Percentiles rank a stretch among this genome's conserved stretches.
Conservation (phyloP, 805 yeast genomes). For the Candida andamanensis region DNA sequence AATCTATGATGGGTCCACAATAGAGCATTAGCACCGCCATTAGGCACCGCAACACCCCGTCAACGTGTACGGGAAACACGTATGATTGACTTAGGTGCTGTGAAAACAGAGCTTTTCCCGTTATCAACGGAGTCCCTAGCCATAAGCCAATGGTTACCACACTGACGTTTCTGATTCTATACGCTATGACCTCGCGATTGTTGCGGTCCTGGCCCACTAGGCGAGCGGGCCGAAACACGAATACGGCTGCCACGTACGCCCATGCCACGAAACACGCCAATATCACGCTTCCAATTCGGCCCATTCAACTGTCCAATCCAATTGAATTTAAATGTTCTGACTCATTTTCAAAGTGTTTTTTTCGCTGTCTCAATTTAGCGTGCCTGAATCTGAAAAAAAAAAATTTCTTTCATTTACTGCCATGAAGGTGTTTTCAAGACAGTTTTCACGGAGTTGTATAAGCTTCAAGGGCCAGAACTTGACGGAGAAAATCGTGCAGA, state of each 20-base stretch:
- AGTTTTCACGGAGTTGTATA: slow-evolving; percentile 14
- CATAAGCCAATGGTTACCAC: too few relatives aligned
- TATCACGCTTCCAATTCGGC: neutral
- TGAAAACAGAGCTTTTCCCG: too few relatives aligned
- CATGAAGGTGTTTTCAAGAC: slow-evolving; percentile 10
- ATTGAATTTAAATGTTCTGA: slow-evolving; percentile 9
- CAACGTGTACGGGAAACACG: too few relatives aligned
- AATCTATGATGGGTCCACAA: slow-evolving; percentile 40
- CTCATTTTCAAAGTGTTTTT: slow-evolving; percentile 12
- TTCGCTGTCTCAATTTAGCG: too few relatives aligned
- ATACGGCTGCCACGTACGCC: slow-evolving; percentile 38
- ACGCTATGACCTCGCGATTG: slow-evolving; percentile 36
- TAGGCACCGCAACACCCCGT: neutral
- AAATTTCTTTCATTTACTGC: neutral
- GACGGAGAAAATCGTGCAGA: slow-evolving; percentile 94
- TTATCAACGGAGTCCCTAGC: too few relatives aligned
- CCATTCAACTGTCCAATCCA: slow-evolving; percentile 12
- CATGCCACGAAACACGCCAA: slow-evolving; percentile 33
- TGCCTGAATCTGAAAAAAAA: too few relatives aligned
- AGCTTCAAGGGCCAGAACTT: slow-evolving; percentile 63
- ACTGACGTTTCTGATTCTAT: too few relatives aligned
- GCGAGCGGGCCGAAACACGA: slow-evolving; percentile 28
- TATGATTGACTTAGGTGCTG: too few relatives aligned
- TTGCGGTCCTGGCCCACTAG: slow-evolving; percentile 29
- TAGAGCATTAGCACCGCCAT: slow-evolving; percentile 33